Evolutionary conservation across 495 filamentous ascomycete species (phyloP).

Genomic region (Neurospora cerealis): DNA sequence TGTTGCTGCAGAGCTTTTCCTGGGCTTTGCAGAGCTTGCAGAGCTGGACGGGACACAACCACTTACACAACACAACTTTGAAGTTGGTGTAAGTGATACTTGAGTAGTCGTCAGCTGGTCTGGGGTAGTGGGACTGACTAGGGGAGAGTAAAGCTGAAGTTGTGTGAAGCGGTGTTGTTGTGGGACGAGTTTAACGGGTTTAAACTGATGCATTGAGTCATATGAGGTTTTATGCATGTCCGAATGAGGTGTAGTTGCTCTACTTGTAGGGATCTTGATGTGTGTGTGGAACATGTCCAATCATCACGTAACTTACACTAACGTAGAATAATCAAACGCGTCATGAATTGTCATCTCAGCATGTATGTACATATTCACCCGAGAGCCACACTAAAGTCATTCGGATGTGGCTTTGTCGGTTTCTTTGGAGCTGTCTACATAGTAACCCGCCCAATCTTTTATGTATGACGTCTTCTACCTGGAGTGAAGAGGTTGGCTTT

Average conservation of each 20-base stretch:
- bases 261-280: background rate
- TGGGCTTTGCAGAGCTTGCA: background rate
- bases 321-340: background rate
- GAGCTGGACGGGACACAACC: background rate
- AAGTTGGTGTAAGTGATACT: background rate
- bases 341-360: background rate
- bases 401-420: background rate
- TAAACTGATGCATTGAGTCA: background rate
- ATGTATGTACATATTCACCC: background rate
- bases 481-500: background rate
- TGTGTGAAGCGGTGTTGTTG: background rate
- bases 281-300: background rate
- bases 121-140: background rate
- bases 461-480: background rate
- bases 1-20: background rate
- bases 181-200: background rate
- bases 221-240: background rate
- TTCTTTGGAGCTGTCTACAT: background rate
- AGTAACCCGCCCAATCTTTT: background rate
- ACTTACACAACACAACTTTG: background rate
- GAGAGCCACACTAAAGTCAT: background rate
- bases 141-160: background rate
- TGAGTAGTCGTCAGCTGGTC: background rate
- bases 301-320: background rate
- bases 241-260: background rate